Evolutionary conservation across 495 filamentous ascomycete genomes (phyloP).

Genomic region (Glarea lozoyensis): DNA sequence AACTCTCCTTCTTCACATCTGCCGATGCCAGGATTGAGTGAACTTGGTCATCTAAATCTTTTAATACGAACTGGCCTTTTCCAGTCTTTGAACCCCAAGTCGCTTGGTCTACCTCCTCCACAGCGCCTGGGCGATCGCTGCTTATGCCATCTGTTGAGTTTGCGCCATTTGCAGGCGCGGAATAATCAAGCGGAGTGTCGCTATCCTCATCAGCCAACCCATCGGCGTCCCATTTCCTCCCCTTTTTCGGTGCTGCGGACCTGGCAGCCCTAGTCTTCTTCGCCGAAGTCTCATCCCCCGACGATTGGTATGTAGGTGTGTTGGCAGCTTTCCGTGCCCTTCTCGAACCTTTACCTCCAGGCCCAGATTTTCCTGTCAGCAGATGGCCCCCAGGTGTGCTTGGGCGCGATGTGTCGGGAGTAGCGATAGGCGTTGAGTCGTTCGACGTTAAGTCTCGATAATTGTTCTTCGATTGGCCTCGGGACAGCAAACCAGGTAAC

Average conservation of each 20-base stretch:
- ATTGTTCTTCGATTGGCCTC: slow-evolving; percentile 33
- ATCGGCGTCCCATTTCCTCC: slow-evolving; percentile 84
- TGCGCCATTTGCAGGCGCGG: slow-evolving; percentile 48
- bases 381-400: slow-evolving; percentile 61
- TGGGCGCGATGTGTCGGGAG: slow-evolving; percentile 74
- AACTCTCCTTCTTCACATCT: slow-evolving; percentile 27
- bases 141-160: slow-evolving; percentile 38
- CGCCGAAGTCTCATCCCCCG: slow-evolving; percentile 68
- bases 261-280: slow-evolving; percentile 31
- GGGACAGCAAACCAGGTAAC: slow-evolving; percentile 28
- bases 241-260: slow-evolving; percentile 63
- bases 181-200: slow-evolving; percentile 79
- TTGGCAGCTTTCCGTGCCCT: slow-evolving; percentile 69
- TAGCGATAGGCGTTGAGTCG: slow-evolving; percentile 55
- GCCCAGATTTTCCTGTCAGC: slow-evolving; percentile 61
- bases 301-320: slow-evolving; percentile 61
- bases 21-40: slow-evolving; percentile 63
- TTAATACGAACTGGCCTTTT: slow-evolving; percentile 89
- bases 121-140: slow-evolving; percentile 31
- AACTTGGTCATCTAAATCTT: slow-evolving; percentile 89
- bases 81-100: slow-evolving; percentile 76
- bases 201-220: slow-evolving; percentile 83
- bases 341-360: slow-evolving; percentile 66
- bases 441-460: slow-evolving; percentile 37
- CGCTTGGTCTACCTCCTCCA: slow-evolving; percentile 67